Conservation (phyloP, 2,329 filamentous ascomycete species). For the Setomelanomma holmii region DNA sequence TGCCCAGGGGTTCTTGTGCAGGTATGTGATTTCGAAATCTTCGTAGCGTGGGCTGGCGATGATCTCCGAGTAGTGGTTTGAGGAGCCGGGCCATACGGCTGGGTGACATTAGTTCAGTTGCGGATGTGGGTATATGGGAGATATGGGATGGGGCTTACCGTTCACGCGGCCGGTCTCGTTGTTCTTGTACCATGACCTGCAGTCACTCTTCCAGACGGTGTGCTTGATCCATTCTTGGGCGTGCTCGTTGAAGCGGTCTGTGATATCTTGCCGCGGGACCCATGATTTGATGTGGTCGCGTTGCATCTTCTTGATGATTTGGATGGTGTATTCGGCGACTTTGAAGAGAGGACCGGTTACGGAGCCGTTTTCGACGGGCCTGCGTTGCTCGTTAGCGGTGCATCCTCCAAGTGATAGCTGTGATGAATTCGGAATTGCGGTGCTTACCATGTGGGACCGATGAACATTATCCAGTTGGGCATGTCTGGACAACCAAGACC, state of each 20-base stretch:
- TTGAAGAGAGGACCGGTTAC: constrained; percentile 51
- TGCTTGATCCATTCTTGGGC: constrained; percentile 58
- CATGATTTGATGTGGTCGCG: constrained; percentile 53
- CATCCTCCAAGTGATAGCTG: no score
- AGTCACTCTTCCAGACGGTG: constrained; percentile 58
- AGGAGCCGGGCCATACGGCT: constrained; percentile 60
- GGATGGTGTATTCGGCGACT: constrained; percentile 51
- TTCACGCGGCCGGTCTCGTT: constrained; percentile 46
- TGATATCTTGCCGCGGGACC: constrained; percentile 51
- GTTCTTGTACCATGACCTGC: constrained; percentile 57
- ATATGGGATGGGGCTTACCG: constrained; percentile 4
- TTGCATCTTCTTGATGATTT: constrained; percentile 56
- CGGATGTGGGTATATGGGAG: background rate
- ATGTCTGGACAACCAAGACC: constrained; percentile 53
- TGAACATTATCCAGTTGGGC: constrained; percentile 53
- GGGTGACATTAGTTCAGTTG: constrained; percentile 5
- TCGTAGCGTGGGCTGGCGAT: constrained; percentile 52
- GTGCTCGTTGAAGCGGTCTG: constrained; percentile 54
- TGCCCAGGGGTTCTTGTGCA: constrained; percentile 52
- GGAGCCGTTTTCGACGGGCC: constrained; percentile 56
- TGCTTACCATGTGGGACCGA: constrained; percentile 43
- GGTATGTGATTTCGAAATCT: constrained; percentile 53
- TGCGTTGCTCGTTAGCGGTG: constrained; percentile 13
- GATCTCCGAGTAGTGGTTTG: constrained; percentile 56
- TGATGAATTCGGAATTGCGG: background rate